Evolutionary conservation across 441 rosid genomes (phyloP).

Genomic region (Euphorbia celastroides): DNA sequence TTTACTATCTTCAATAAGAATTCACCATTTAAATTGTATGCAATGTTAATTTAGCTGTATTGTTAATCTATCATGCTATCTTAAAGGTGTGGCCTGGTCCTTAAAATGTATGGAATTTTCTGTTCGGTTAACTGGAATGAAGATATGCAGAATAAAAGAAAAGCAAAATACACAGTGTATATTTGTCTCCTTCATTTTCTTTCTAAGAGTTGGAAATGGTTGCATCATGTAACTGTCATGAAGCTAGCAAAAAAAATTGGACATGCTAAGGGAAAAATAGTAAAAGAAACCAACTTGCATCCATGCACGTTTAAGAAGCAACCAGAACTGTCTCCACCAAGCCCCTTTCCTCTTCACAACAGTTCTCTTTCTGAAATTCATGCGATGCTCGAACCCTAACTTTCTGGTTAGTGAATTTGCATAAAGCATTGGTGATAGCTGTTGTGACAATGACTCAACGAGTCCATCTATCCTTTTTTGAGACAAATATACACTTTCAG

Average conservation of each 20-base stretch:
- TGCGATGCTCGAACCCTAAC: conserved; percentile 28
- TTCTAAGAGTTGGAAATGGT: not conserved
- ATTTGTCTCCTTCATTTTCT: not conserved
- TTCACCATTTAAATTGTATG: conserved; percentile 1
- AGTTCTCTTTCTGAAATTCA: conserved; percentile 34
- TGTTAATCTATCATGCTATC: conserved; percentile 9
- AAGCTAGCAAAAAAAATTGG: conserved; percentile 2
- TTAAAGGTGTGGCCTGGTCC: conserved; percentile 1
- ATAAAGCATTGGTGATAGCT: conserved; percentile 47
- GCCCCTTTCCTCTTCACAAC: conserved; percentile 44
- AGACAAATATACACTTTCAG: conserved; percentile 67
- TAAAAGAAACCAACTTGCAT: conserved; percentile 62
- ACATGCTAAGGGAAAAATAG: not conserved
- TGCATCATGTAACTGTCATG: conserved; percentile 6
- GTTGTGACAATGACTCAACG: conserved; percentile 70
- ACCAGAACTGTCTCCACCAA: conserved; percentile 87
- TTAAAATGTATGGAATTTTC: conserved; percentile 5
- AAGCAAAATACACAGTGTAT: not conserved
- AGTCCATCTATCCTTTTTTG: conserved; percentile 84
- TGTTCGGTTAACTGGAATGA: conserved; percentile 2
- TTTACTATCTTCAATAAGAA: not conserved
- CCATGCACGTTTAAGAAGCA: conserved; percentile 94
- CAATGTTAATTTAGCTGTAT: not conserved
- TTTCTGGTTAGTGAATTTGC: conserved; percentile 53
- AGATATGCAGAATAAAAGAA: conserved; percentile 1